Base-by-base conservation (phyloP, 495 filamentous ascomycete genomes). In the Daldinia caldariorum region DNA sequence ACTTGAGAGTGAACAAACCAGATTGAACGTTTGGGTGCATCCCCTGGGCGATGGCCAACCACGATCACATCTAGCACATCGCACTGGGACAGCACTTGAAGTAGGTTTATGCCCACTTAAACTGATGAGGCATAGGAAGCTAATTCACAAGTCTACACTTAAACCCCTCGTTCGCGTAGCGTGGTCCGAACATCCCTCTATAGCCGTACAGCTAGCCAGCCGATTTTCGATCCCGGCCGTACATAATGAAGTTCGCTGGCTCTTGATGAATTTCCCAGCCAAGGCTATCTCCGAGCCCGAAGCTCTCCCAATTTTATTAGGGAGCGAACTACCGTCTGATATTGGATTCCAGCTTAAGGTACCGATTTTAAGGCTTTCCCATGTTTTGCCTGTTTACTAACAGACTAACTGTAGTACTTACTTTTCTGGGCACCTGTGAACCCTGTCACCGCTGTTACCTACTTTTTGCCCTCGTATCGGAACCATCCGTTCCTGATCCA, bases 361-460 rank as follows among this genome's bases (percentile, higher is more conserved):
- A 78, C 47, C 79, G n/a, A n/a, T 9, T 47, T 22, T 41, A 43
- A 31, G 18, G 7, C 18, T 4, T 37, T 53, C 22, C 14, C 10
- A 32, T 49, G 5, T 26, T 49, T 29, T 47, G 39, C 16, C 58
- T 31, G 2, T 35, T 63, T 12, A 56, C 82, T 88, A 74, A 89
- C 72, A 3, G 56, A n/a, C n/a, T n/a, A 26, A 26, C 37, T 51
- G 55, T 72, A 94, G 89, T 98, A 95, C 78, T 80, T 99, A 16
- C 83, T 98, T 6, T 99, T 91, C 78, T 99, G 96, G 96, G 90
- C 91, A 20, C 89, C 96, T 14, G 92, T 97, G 18, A 96, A 97
- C 73, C 95, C 96, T 2, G 90, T 95, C 56, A 94, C 94, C 14
- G 94, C 96, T 4, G 88, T 96, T 6, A 97, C 94, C 0, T 94